Percentiles rank a stretch among this genome's conserved stretches.
These are phyloP conservation scores for Venturia nashicola DNA, from an alignment of 2,329 filamentous ascomycete genomes.

Conservation along the genomic window DNA sequence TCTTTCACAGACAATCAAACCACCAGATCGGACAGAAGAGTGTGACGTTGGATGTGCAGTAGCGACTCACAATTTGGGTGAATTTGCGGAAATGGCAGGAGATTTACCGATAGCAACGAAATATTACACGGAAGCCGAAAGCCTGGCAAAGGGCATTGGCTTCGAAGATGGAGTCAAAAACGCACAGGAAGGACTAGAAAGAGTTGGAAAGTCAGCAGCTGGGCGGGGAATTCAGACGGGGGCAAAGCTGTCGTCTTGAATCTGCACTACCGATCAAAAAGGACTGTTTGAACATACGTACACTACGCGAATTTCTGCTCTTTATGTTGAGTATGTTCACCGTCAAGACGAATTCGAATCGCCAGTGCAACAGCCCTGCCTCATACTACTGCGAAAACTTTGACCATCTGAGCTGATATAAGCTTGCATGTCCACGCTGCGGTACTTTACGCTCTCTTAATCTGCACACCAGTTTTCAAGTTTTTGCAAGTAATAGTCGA, in stretches of 20 bases:
- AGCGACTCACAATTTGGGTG: slow-evolving; percentile 75
- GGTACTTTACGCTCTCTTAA: too few species aligned
- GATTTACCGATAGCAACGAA: slow-evolving; percentile 51
- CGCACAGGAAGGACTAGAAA: slow-evolving; percentile 27
- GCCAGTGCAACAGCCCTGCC: too few species aligned
- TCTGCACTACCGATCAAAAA: too few species aligned
- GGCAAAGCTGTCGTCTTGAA: not conserved
- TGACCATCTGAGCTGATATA: too few species aligned
- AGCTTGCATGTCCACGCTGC: too few species aligned
- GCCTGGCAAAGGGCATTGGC: slow-evolving; percentile 38
- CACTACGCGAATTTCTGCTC: too few species aligned
- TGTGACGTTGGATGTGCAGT: slow-evolving; percentile 76
- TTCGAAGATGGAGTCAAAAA: slow-evolving; percentile 33
- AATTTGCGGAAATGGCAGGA: slow-evolving; percentile 67
- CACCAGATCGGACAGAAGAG: slow-evolving; percentile 57
- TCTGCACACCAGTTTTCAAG: too few species aligned
- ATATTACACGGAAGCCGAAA: slow-evolving; percentile 57
- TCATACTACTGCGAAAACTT: too few species aligned
- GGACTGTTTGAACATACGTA: too few species aligned
- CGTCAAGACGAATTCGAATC: too few species aligned
- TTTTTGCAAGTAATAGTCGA: too few species aligned
- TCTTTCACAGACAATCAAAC: slow-evolving; percentile 52
- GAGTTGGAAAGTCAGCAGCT: slow-evolving; percentile 15
- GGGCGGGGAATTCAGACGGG: not conserved
- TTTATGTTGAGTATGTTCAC: too few species aligned